These are phyloP conservation scores for Hygrocybe punicea DNA, from an alignment of 768 basidiomycete genomes.

Conservation along the genomic window DNA sequence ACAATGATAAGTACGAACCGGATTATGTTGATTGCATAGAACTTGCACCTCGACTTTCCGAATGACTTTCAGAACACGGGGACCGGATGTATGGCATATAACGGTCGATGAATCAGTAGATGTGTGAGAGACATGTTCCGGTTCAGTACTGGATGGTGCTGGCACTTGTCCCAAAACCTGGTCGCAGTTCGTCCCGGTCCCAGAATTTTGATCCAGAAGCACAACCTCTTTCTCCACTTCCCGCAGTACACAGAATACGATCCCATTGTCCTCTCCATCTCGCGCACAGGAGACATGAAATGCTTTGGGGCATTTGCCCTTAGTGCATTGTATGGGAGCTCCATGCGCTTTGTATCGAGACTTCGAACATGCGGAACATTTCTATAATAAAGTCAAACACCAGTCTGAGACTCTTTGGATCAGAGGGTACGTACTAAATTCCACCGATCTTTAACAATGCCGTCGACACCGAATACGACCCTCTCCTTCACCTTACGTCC, in stretches of 20 bases:
- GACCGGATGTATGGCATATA: constrained; percentile 1
- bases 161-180: no score
- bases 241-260: constrained; percentile 58
- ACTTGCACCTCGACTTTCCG: constrained; percentile 73
- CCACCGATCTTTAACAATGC: constrained; percentile 90
- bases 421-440: constrained; percentile 59
- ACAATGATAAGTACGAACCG: constrained; percentile 45
- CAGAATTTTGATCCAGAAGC: constrained; percentile 43
- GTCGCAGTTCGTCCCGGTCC: neutral
- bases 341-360: constrained; percentile 63
- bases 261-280: constrained; percentile 48
- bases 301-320: constrained; percentile 89
- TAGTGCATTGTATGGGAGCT: constrained; percentile 87
- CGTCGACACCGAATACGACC: constrained; percentile 80
- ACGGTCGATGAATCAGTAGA: constrained; percentile 4
- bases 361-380: constrained; percentile 86
- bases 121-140: neutral
- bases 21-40: constrained; percentile 86
- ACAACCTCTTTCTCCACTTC: constrained; percentile 83
- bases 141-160: no score
- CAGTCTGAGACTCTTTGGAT: neutral
- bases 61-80: constrained; percentile 59
- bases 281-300: constrained; percentile 92
- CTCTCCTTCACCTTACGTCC: constrained; percentile 34
- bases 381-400: constrained; percentile 45